A percentile compares a stretch with the other conserved stretches of the same genome.
phyloP scores from a whole-genome alignment of 2,329 filamentous ascomycete species.

The Chrysoporthe austroafricana region DNA sequence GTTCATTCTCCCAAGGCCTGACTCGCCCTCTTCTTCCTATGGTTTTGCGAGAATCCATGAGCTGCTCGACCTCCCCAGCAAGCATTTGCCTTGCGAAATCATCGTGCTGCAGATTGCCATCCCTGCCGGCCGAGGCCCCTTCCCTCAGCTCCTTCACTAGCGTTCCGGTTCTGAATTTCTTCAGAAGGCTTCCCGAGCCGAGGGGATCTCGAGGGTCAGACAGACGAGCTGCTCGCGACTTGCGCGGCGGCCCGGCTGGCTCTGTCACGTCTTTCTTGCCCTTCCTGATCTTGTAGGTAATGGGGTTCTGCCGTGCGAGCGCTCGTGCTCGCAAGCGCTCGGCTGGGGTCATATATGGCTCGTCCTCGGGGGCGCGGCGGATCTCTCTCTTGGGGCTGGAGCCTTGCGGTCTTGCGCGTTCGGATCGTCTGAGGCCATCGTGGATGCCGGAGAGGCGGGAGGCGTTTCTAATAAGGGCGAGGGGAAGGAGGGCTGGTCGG shows the following conservation, averaged over 20 bases:
- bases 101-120: conserved; percentile 27
- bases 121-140: conserved; percentile 14
- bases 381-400: conserved; percentile 30
- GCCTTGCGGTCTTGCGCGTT: conserved; percentile 40
- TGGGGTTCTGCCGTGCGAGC: conserved; percentile 29
- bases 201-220: conserved; percentile 52
- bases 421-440: conserved; percentile 59
- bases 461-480: conserved; percentile 44
- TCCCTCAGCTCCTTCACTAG: conserved; percentile 40
- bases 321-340: conserved; percentile 35
- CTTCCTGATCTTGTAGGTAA: conserved; percentile 42
- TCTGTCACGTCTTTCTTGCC: conserved; percentile 58
- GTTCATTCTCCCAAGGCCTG: background rate
- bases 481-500: conserved; percentile 16
- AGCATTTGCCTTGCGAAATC: conserved; percentile 26
- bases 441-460: conserved; percentile 70
- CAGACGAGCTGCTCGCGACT: conserved; percentile 43
- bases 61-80: conserved; percentile 4
- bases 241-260: conserved; percentile 35
- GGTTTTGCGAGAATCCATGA: conserved; percentile 7
- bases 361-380: conserved; percentile 17
- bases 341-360: conserved; percentile 29
- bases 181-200: conserved; percentile 61
- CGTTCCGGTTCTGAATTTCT: conserved; percentile 53
- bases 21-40: background rate